Evolutionary conservation across 768 basidiomycete genomes (phyloP), one percentile per base, ranked within the genome.

Genomic region (Mycena rebaudengoi): DNA sequence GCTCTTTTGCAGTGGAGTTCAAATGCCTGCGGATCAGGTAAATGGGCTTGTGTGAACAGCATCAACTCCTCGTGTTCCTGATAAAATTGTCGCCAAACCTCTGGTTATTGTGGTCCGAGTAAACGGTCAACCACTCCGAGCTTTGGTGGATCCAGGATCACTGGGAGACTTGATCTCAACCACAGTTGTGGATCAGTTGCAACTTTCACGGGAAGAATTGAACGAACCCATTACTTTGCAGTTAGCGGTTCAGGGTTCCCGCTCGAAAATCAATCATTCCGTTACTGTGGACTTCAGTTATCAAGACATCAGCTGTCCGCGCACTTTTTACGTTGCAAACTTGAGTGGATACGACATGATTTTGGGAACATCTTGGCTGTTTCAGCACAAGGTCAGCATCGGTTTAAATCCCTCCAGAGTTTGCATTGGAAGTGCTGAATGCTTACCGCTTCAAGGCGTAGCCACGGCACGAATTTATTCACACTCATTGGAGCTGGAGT

Each of bases 141-240:
- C 54, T 21, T 29, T 56, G 18, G 28, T 56, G 11, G 54, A 79
- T 20, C 60, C 70, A 0, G 72, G 75, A 1, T 78, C 73, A 0
- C 18, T 74, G 7, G 66, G 73, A 0, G 77, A 78, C 46, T 77
- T 78, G 21, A 69, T 79, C 39, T 78, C 73, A 0, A 53, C 71
- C 0, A 74, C 61, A 0, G 6, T 79, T 0, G 74, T 66, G 0
- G 69, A 79, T 20, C 75, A 77, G 43, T 35, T 79, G 0, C 41
- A 66, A 0, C 8, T 76, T 0, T 11, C 37, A 2, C 13, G 23
- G 0, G 44, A 62, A 6, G 35, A 35, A 10, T 59, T 78, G 0
- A 66, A 45, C 0, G 78, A 73, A 16, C 73, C 73, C 0, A 25
- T 77, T 13, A 67, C 67, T 0, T 51, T 77, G 0, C 72, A 78